Evolutionary conservation across 2,329 filamentous ascomycete species (phyloP).

Genomic region (Trichoderma harzianum): DNA sequence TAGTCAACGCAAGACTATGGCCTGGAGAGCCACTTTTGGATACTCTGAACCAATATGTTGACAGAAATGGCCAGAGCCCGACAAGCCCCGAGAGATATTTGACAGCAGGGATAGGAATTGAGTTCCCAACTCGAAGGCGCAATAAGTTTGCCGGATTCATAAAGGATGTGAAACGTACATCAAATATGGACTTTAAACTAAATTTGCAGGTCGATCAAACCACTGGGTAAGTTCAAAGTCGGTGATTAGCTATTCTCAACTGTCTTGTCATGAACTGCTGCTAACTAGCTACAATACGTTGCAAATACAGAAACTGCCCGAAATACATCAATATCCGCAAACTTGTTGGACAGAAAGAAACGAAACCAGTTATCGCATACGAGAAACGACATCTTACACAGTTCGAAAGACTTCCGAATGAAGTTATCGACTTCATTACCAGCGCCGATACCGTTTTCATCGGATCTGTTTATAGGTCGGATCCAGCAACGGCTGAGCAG

Average conservation of each 20-base stretch:
- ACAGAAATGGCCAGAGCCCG: neutral
- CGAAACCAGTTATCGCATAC: slow-evolving; percentile 3
- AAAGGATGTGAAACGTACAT: neutral
- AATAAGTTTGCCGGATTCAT: slow-evolving; percentile 18
- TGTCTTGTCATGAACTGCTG: neutral
- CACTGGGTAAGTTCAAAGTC: neutral
- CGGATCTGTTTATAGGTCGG: slow-evolving; percentile 2
- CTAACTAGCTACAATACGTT: neutral
- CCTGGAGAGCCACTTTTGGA: slow-evolving; percentile 7
- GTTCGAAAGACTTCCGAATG: slow-evolving; percentile 1
- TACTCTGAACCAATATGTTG: slow-evolving; percentile 1
- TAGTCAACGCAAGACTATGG: slow-evolving; percentile 12
- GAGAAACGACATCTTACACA: slow-evolving; percentile 4
- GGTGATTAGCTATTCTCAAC: neutral
- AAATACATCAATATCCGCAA: slow-evolving; percentile 17
- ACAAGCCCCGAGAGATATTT: neutral
- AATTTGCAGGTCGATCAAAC: slow-evolving; percentile 13
- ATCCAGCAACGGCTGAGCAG: neutral
- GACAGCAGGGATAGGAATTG: slow-evolving; percentile 12
- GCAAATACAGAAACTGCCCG: neutral
- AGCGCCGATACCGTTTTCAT: slow-evolving; percentile 13
- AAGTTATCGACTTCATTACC: slow-evolving; percentile 14
- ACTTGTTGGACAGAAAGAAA: neutral
- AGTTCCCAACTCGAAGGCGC: slow-evolving; percentile 11
- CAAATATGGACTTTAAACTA: neutral